Evolutionary conservation across 2,329 filamentous ascomycete species (phyloP).

Genomic region (Hymenoscyphus infarciens): DNA sequence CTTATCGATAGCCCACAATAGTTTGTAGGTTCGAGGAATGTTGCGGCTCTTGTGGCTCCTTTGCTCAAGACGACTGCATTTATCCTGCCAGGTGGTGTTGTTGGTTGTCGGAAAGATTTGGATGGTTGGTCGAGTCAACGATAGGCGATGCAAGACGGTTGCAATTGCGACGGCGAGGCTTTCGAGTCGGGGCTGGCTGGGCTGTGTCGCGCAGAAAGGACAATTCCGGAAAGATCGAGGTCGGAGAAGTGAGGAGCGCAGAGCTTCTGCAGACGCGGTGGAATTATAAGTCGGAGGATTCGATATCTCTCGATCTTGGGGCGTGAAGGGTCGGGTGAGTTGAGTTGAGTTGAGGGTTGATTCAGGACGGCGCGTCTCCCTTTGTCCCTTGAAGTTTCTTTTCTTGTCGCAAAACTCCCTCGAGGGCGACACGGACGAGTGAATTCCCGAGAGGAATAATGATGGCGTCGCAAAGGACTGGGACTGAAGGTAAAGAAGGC

Average conservation of each 20-base stretch:
- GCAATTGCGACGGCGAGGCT: constrained; percentile 10
- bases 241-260: not conserved
- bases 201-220: constrained; percentile 8
- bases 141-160: constrained; percentile 5
- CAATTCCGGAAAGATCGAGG: not conserved
- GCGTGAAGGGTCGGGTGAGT: not conserved
- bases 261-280: not conserved
- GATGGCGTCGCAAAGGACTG: not conserved
- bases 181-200: not conserved
- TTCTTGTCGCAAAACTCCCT: not conserved
- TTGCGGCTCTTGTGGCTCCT: not conserved
- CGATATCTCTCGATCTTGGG: not conserved
- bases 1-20: constrained; percentile 10
- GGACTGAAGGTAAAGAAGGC: not conserved
- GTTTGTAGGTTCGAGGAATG: constrained; percentile 12
- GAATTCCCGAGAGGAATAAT: not conserved
- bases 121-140: constrained; percentile 4
- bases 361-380: not conserved
- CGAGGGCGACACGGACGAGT: not conserved
- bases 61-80: constrained; percentile 17
- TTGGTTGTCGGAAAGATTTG: not conserved
- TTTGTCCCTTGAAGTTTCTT: not conserved
- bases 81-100: not conserved
- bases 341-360: not conserved
- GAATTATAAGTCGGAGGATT: not conserved